phyloP scores from a whole-genome alignment of 257 asterid genomes.

The Solanum stenotomum region DNA sequence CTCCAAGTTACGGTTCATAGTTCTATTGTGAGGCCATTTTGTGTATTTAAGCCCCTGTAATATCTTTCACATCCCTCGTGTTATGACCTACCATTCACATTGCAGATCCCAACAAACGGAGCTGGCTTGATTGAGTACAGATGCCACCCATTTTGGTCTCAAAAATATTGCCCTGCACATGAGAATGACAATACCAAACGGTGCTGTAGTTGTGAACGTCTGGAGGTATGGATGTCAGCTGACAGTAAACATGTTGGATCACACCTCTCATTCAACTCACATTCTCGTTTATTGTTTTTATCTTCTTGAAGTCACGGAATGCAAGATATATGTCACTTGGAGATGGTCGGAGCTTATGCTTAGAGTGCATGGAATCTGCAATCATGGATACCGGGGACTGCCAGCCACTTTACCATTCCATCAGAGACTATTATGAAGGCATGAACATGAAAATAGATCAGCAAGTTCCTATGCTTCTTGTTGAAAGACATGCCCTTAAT shows the following conservation, averaged over 20 bases:
- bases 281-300: not conserved
- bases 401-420: slow-evolving; percentile 83
- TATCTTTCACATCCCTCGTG: not conserved
- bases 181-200: slow-evolving; percentile 90
- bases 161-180: slow-evolving; percentile 89
- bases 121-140: slow-evolving; percentile 89
- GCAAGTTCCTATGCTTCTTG: slow-evolving; percentile 95
- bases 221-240: slow-evolving; percentile 45
- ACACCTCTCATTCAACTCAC: not conserved
- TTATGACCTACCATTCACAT: not conserved
- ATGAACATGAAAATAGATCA: slow-evolving; percentile 93
- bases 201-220: slow-evolving; percentile 97
- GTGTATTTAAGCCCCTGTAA: not conserved
- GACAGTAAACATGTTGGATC: not conserved
- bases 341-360: slow-evolving; percentile 87
- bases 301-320: slow-evolving; percentile 46
- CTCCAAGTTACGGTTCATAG: not conserved
- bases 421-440: slow-evolving; percentile 93
- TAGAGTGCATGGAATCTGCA: slow-evolving; percentile 96
- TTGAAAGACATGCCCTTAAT: slow-evolving; percentile 89
- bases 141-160: slow-evolving; percentile 97
- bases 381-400: slow-evolving; percentile 97
- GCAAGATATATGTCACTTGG: slow-evolving; percentile 66
- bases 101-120: slow-evolving; percentile 84
- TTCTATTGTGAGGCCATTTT: not conserved